phyloP scores from a whole-genome alignment of 2,329 filamentous ascomycete species.

The Pleoardoris graminearum region DNA sequence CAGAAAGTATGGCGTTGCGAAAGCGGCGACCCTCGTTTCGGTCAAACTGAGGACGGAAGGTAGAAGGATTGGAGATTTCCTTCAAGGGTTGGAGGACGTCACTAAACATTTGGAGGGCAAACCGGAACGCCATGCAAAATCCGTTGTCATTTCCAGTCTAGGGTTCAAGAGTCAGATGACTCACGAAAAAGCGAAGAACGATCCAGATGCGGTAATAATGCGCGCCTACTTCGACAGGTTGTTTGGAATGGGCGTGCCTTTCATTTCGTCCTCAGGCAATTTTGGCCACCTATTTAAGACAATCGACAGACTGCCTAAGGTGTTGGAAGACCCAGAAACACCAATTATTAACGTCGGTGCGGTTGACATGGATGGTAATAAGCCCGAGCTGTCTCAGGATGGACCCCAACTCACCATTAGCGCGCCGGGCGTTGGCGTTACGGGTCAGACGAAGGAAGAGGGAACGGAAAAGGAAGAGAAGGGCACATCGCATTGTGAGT shows the following conservation, averaged over 20 bases:
- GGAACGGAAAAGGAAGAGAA: slow-evolving; percentile 38
- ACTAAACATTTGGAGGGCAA: neutral
- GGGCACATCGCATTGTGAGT: neutral
- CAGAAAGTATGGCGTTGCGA: neutral
- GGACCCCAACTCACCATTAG: neutral
- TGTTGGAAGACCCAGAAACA: neutral
- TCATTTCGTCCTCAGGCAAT: neutral
- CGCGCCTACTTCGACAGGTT: neutral
- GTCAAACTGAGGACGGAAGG: neutral
- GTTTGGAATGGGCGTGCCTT: neutral
- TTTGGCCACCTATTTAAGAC: neutral
- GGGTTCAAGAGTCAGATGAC: too few relatives aligned
- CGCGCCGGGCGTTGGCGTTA: neutral
- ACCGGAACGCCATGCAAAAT: neutral
- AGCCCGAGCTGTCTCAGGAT: neutral
- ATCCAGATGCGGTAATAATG: too few relatives aligned
- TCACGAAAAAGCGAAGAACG: too few relatives aligned
- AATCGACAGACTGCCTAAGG: neutral
- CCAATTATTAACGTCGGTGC: neutral
- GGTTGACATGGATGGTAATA: neutral
- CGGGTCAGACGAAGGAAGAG: neutral
- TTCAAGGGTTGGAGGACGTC: neutral
- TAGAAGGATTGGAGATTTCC: neutral
- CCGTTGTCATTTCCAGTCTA: too few relatives aligned
- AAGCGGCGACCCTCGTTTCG: neutral